Evolutionary conservation across 208 protist genomes (phyloP).

Genomic region (Trypanosoma lewisi): DNA sequence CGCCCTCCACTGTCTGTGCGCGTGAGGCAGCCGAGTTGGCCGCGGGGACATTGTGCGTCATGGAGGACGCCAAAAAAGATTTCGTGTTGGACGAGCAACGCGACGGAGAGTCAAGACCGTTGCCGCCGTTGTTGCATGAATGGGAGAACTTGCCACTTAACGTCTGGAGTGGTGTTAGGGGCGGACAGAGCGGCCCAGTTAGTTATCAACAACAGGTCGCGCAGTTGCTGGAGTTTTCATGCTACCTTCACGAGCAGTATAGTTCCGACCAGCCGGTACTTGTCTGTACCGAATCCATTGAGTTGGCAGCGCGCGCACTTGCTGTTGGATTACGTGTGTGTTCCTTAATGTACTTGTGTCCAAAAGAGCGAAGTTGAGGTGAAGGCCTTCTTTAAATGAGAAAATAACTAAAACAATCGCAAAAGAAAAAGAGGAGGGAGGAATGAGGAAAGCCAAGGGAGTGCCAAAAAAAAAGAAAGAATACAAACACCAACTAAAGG

Average conservation of each 20-base stretch:
- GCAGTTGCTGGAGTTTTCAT: slow-evolving; percentile 9
- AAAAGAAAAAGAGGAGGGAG: background rate
- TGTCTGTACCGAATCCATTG: slow-evolving; percentile 67
- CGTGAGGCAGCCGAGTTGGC: slow-evolving; percentile 37
- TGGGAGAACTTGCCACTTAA: slow-evolving; percentile 47
- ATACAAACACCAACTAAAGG: no score
- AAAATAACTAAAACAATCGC: background rate
- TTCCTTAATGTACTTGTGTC: slow-evolving; percentile 32
- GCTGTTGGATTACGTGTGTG: slow-evolving; percentile 58
- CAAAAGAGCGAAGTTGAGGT: background rate
- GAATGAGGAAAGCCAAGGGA: background rate
- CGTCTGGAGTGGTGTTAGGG: background rate
- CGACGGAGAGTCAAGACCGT: slow-evolving; percentile 33
- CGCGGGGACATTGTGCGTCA: slow-evolving; percentile 40
- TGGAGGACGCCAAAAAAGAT: slow-evolving; percentile 53
- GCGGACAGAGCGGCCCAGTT: no score
- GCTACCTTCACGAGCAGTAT: slow-evolving; percentile 16
- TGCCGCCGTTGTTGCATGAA: slow-evolving; percentile 29
- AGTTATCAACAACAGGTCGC: slow-evolving; percentile 1
- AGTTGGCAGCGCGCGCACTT: slow-evolving; percentile 65
- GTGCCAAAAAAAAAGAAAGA: no score
- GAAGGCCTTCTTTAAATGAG: background rate
- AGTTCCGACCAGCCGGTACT: slow-evolving; percentile 19
- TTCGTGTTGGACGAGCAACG: slow-evolving; percentile 71
- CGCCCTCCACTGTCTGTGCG: background rate